A percentile compares a stretch with the other conserved stretches of the same genome.
Evolutionary conservation across 768 basidiomycete genomes (phyloP).

Genomic region (Boletus rufocinnamomeus): DNA sequence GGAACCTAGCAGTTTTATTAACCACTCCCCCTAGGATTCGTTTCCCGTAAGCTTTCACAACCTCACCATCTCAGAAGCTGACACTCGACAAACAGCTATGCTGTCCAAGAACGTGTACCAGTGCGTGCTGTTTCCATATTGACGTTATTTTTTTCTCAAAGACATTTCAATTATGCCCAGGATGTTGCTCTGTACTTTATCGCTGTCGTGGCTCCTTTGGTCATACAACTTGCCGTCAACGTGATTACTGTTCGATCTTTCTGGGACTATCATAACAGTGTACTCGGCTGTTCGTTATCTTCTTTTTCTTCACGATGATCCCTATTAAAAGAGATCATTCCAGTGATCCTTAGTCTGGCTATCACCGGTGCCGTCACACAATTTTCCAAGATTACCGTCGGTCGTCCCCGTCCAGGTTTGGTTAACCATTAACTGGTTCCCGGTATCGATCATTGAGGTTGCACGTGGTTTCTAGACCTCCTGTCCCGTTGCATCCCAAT

Average conservation of each 20-base stretch:
- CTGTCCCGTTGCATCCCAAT: constrained; percentile 61
- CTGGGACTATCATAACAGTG: constrained; percentile 86
- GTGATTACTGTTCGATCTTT: constrained; percentile 71
- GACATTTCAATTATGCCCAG: constrained; percentile 30
- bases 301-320: constrained; percentile 32
- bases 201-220: constrained; percentile 63
- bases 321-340: constrained; percentile 5
- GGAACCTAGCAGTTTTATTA: constrained; percentile 15
- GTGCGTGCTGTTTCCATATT: constrained; percentile 41
- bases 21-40: constrained; percentile 20
- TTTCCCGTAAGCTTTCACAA: constrained; percentile 24
- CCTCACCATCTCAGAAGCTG: not conserved
- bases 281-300: constrained; percentile 42
- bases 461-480: constrained; percentile 22
- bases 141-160: not conserved
- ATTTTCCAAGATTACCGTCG: constrained; percentile 82
- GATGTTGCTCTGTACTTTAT: constrained; percentile 53
- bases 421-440: not conserved
- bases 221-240: constrained; percentile 70
- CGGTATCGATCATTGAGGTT: not conserved
- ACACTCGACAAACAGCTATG: constrained; percentile 46
- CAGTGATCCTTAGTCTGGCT: constrained; percentile 72
- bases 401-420: constrained; percentile 83
- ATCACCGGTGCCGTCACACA: constrained; percentile 84
- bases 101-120: constrained; percentile 77